Conservation (phyloP, 106 monocot species). For the Dioscorea zingiberensis region DNA sequence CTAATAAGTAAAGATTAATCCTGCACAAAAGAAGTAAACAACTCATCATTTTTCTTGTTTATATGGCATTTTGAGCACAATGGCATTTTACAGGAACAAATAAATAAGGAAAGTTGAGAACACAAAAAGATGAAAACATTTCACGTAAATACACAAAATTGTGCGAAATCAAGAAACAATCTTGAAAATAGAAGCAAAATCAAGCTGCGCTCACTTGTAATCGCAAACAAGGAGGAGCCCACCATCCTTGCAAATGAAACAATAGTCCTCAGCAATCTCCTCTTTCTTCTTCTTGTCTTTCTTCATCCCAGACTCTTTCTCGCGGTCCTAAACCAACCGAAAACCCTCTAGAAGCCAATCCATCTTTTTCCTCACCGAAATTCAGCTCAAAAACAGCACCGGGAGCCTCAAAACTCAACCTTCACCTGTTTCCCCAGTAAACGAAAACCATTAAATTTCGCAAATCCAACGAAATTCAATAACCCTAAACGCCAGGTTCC, state of each 20-base stretch:
- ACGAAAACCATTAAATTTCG: too few relatives aligned
- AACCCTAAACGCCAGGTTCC: too few relatives aligned
- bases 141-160: not conserved
- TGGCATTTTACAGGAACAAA: not conserved
- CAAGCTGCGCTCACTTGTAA: conserved; percentile 33
- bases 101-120: not conserved
- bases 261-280: conserved; percentile 42
- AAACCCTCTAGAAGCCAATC: not conserved
- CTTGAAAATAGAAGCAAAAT: not conserved
- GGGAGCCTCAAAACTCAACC: not conserved
- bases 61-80: not conserved
- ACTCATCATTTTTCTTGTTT: not conserved
- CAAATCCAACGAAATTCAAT: too few relatives aligned
- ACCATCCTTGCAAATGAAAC: conserved; percentile 69
- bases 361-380: not conserved
- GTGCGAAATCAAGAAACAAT: not conserved
- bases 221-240: conserved; percentile 53
- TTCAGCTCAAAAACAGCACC: not conserved
- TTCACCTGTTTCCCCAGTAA: not conserved
- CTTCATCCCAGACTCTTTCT: conserved; percentile 11
- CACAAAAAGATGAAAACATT: not conserved
- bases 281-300: conserved; percentile 11
- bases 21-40: not conserved
- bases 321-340: not conserved
- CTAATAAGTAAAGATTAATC: not conserved